phyloP scores from a whole-genome alignment of 2,329 filamentous ascomycete genomes.

The Aspergillus vadensis region DNA sequence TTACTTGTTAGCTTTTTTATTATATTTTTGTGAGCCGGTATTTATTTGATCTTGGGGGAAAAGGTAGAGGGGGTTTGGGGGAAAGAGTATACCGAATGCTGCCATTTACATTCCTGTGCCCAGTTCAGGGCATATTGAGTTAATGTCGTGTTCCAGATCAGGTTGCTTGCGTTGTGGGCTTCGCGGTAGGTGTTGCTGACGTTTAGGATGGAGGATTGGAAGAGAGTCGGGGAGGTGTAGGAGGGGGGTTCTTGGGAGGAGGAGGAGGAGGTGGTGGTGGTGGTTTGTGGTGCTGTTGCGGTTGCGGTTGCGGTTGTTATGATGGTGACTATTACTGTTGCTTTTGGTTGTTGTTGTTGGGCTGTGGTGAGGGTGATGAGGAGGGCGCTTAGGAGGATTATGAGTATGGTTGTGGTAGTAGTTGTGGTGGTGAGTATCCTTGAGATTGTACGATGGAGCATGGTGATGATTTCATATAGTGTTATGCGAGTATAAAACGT shows the following conservation, averaged over 20 bases:
- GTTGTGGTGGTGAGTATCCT: neutral
- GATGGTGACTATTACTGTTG: constrained; percentile 24
- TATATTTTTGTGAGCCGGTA: neutral
- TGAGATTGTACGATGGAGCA: neutral
- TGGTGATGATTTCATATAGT: too few species aligned
- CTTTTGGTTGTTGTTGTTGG: constrained; percentile 6
- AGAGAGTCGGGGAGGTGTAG: constrained; percentile 47
- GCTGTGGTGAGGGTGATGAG: neutral
- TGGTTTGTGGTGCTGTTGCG: constrained; percentile 25
- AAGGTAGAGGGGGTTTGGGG: neutral
- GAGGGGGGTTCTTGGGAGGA: constrained; percentile 31
- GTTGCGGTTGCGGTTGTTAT: too few species aligned
- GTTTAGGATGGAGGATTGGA: constrained; percentile 60
- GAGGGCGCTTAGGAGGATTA: constrained; percentile 6
- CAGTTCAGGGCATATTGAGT: constrained; percentile 58
- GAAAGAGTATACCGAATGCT: constrained; percentile 39
- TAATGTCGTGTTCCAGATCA: constrained; percentile 68
- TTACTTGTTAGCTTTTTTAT: constrained; percentile 1
- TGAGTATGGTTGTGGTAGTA: constrained; percentile 2
- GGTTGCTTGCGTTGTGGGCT: constrained; percentile 60
- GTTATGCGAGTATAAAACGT: too few species aligned
- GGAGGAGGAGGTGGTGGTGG: constrained; percentile 17
- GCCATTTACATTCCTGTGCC: constrained; percentile 47
- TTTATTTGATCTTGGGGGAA: too few species aligned
- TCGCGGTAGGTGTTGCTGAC: constrained; percentile 67